Evolutionary conservation across 2,329 filamentous ascomycete species (phyloP), one percentile per base, ranked within the genome.

Genomic region (Magnaporthales sp.): DNA sequence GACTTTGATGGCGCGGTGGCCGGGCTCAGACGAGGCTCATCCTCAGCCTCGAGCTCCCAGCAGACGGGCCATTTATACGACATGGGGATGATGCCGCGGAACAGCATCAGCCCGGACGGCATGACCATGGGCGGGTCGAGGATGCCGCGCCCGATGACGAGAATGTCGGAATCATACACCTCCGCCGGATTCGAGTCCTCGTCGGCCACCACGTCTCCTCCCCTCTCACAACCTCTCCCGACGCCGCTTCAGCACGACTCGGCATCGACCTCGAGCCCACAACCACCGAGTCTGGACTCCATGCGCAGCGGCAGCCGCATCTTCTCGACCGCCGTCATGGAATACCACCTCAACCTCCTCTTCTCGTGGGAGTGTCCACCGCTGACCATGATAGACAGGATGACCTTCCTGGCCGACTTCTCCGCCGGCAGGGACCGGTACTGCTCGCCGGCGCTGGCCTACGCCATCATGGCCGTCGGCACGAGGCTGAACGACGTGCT

Each of bases 281-380:
- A 15, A 26, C 62, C 31, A 11, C n/a, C 31, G 7, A 24, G 1
- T 10, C 30, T 26, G 19, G n/a, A 26, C 10, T 24, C 9, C 6
- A 26, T 32, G 38, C 32, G 30, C 26, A n/a, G 22, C 62, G 26
- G 30, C 62, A 13, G 19, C 22, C 62, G 32, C 9, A 51, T 46
- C n/a, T n/a, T 64, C 30, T 54, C 62, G 30, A 32, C 38, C 32
- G 31, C 62, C 62, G 8, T 26, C 31, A 46, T 46, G 30, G 30
- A 64, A 26, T 46, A 51, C 31, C 32, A 46, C 11, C n/a, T 64
- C 22, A 24, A 22, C 62, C 71, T 81, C 22, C 82, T 82, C 71
- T 83, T 83, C 68, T 78, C 78, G 74, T 84, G 81, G 75, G 75
- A 79, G 22, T 82, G 84, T 70, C 79, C 82, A 0, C 83, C 81